phyloP scores from a whole-genome alignment of 371 early-diverging fungal genomes.

The Haplosporangium sp. region DNA sequence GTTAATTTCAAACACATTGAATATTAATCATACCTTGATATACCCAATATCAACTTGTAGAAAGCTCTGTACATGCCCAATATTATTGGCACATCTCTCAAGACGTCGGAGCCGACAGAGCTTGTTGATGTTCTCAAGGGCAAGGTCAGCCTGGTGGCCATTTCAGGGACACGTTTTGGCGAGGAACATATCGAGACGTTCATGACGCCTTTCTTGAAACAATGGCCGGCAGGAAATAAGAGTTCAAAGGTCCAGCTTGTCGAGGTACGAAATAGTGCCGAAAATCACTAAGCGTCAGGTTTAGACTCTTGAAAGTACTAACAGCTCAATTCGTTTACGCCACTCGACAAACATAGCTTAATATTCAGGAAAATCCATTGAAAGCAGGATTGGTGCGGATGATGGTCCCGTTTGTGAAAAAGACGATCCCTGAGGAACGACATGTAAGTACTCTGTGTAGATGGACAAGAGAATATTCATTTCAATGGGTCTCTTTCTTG shows the following conservation, averaged over 20 bases:
- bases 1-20: neutral
- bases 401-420: conserved; percentile 71
- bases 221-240: conserved; percentile 13
- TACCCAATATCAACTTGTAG: conserved; percentile 29
- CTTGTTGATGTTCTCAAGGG: conserved; percentile 66
- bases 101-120: conserved; percentile 62
- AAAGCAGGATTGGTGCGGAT: conserved; percentile 72
- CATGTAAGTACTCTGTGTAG: conserved; percentile 55
- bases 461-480: neutral
- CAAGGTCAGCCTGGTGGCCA: conserved; percentile 72
- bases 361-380: conserved; percentile 73
- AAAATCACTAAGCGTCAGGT: too few species aligned
- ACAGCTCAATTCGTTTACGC: neutral
- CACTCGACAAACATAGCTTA: conserved; percentile 53
- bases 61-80: conserved; percentile 79
- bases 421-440: conserved; percentile 65
- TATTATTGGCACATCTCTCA: conserved; percentile 68
- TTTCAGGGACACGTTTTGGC: conserved; percentile 78
- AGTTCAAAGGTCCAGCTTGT: conserved; percentile 34
- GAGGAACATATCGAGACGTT: conserved; percentile 62
- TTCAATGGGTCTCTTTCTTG: neutral
- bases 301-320: neutral
- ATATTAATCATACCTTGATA: neutral
- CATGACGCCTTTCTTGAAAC: conserved; percentile 45
- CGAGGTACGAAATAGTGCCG: conserved; percentile 3